These are phyloP conservation scores for Umbellularia californica DNA, from an alignment of 164 flowering plant genomes.

Conservation along the genomic window DNA sequence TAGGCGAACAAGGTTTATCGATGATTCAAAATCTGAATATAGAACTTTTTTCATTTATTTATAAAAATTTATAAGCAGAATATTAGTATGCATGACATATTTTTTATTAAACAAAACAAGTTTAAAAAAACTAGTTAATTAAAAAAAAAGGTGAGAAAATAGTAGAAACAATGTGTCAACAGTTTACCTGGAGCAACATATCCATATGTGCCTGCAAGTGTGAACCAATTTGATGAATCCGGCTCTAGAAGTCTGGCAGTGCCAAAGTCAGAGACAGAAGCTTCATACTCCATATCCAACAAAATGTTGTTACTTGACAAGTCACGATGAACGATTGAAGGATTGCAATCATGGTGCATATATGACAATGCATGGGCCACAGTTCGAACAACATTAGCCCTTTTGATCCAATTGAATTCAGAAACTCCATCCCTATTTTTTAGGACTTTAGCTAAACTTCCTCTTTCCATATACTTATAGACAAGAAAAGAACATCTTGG, in stretches of 20 bases:
- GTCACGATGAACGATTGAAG: conserved; percentile 57
- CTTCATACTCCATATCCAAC: conserved; percentile 40
- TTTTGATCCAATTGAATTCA: conserved; percentile 37
- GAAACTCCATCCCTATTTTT: conserved; percentile 23
- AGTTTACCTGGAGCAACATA: conserved; percentile 65
- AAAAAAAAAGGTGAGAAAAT: no score
- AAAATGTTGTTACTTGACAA: conserved; percentile 44
- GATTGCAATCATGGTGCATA: conserved; percentile 62
- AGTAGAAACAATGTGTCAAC: no score
- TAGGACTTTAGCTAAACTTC: conserved; percentile 40
- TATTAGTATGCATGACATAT: no score
- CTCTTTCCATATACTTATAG: conserved; percentile 53
- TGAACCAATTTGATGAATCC: conserved; percentile 46
- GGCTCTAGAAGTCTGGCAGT: conserved; percentile 43
- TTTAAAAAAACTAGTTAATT: no score
- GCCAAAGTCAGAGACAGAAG: conserved; percentile 59
- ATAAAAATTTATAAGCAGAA: no score
- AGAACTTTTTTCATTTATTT: no score
- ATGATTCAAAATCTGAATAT: no score
- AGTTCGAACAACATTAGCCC: conserved; percentile 47
- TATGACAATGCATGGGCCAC: conserved; percentile 65
- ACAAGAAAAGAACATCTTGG: conserved; percentile 40
- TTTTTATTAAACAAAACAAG: no score
- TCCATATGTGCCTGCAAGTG: conserved; percentile 56
- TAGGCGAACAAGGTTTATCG: no score